Evolutionary conservation across 2,329 filamentous ascomycete genomes (phyloP).

Genomic region (Claviceps humidiphila): DNA sequence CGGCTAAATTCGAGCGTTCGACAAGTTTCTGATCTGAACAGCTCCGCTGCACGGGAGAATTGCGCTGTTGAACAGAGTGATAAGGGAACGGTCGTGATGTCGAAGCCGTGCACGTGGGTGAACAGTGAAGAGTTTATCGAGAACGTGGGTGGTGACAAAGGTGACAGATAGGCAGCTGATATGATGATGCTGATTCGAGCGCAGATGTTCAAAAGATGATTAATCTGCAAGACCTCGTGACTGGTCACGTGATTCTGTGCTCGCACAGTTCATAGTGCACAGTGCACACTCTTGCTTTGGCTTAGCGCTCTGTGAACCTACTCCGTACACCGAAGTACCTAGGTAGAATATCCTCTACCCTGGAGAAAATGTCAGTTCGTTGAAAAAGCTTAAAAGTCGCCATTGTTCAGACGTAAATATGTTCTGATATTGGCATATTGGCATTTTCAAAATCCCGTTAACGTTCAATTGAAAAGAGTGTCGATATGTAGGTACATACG

Average conservation of each 20-base stretch:
- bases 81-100: neutral
- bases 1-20: slow-evolving; percentile 1
- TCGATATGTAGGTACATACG: too few species aligned
- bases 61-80: neutral
- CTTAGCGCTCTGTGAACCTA: too few species aligned
- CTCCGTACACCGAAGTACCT: too few species aligned
- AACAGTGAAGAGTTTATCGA: neutral
- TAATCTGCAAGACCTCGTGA: neutral
- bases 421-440: too few species aligned
- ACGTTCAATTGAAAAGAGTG: too few species aligned
- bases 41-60: neutral
- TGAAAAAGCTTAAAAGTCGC: too few species aligned
- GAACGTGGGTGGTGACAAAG: neutral
- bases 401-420: too few species aligned
- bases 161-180: neutral
- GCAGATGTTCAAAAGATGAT: neutral
- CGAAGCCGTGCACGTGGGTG: neutral
- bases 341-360: neutral
- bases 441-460: too few species aligned
- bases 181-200: neutral
- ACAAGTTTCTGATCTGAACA: neutral
- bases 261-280: too few species aligned
- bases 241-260: neutral
- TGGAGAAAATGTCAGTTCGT: neutral
- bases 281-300: too few species aligned